Evolutionary conservation across 257 asterid genomes (phyloP).

Genomic region (Thymus mandschuricus): DNA sequence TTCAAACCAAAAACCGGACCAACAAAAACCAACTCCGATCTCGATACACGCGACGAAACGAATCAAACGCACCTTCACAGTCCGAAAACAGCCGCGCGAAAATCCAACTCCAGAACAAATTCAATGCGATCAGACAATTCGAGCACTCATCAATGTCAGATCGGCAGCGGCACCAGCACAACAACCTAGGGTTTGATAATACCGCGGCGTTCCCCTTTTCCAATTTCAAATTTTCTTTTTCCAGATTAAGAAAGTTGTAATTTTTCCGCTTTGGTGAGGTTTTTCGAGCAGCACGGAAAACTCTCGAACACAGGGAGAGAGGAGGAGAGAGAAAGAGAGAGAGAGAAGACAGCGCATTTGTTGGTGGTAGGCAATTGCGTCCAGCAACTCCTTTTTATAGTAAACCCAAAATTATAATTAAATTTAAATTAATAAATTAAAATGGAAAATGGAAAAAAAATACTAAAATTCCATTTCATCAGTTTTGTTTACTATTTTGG

Average conservation of each 20-base stretch:
- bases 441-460: too few relatives aligned
- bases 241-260: constrained; percentile 15
- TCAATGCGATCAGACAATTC: constrained; percentile 30
- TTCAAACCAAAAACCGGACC: background rate
- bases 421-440: too few relatives aligned
- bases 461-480: too few relatives aligned
- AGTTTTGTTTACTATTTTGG: too few relatives aligned
- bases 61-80: constrained; percentile 30
- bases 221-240: constrained; percentile 1
- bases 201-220: constrained; percentile 19
- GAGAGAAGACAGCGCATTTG: constrained; percentile 48
- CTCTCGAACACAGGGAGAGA: constrained; percentile 30
- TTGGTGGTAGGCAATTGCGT: constrained; percentile 50
- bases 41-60: constrained; percentile 29
- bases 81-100: background rate
- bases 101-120: background rate
- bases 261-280: constrained; percentile 23
- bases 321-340: background rate
- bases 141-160: constrained; percentile 35
- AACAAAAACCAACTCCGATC: constrained; percentile 19
- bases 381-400: constrained; percentile 49
- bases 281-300: constrained; percentile 38
- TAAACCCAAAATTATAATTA: background rate
- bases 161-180: constrained; percentile 39
- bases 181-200: constrained; percentile 56